These are phyloP conservation scores for Medicago lupulina DNA, from an alignment of 306 rosid genomes.

Conservation along the genomic window DNA sequence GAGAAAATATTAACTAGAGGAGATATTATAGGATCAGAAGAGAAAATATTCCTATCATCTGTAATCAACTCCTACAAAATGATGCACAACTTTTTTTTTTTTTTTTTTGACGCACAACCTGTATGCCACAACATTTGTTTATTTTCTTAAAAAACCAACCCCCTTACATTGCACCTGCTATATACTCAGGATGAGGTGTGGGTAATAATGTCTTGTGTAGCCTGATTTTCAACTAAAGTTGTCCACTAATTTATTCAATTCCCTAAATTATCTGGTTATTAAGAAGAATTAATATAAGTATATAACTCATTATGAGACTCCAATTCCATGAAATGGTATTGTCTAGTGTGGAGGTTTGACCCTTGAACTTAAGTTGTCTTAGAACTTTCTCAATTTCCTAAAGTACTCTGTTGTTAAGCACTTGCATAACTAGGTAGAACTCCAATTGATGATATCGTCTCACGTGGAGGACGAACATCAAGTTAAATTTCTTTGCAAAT, in stretches of 20 bases:
- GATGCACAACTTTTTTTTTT: neutral
- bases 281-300: neutral
- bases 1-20: no score
- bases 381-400: slow-evolving; percentile 3
- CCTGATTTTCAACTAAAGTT: slow-evolving; percentile 17
- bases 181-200: neutral
- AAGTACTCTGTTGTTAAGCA: neutral
- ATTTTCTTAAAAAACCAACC: neutral
- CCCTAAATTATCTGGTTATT: slow-evolving; percentile 3
- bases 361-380: slow-evolving; percentile 3
- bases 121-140: neutral
- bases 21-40: no score
- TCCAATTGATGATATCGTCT: neutral
- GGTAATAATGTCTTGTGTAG: neutral
- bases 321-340: neutral
- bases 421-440: neutral
- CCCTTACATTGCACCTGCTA: neutral
- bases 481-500: slow-evolving; percentile 8
- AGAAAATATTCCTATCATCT: neutral
- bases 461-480: slow-evolving; percentile 1
- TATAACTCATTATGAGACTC: neutral
- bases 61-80: neutral
- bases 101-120: neutral
- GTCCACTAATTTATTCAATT: slow-evolving; percentile 2
- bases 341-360: neutral